These are phyloP conservation scores for Tylopilus intermedius DNA, from an alignment of 768 basidiomycete species.

Conservation along the genomic window DNA sequence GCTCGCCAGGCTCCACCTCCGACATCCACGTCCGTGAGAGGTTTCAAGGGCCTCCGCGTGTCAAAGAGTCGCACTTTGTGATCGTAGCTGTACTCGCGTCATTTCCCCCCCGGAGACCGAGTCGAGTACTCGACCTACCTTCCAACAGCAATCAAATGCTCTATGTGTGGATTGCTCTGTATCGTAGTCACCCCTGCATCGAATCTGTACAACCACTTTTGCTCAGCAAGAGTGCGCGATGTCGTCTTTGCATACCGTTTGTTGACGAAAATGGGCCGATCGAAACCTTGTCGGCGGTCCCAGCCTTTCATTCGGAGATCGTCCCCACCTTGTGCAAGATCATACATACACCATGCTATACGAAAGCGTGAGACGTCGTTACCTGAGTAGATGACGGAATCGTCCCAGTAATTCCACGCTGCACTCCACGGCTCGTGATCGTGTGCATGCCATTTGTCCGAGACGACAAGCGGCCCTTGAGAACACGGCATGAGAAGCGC, in stretches of 20 bases:
- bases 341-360: background rate
- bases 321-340: conserved; percentile 70
- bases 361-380: conserved; percentile 4
- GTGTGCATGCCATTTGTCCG: conserved; percentile 77
- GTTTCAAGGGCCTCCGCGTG: conserved; percentile 55
- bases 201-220: conserved; percentile 50
- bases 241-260: conserved; percentile 46
- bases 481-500: conserved; percentile 54
- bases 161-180: conserved; percentile 73
- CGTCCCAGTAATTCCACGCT: conserved; percentile 86
- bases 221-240: background rate
- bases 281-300: conserved; percentile 71
- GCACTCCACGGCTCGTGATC: conserved; percentile 94
- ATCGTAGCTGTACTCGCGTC: conserved; percentile 63
- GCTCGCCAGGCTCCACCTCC: conserved; percentile 95
- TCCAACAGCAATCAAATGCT: conserved; percentile 85
- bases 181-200: conserved; percentile 91
- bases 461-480: conserved; percentile 39
- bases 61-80: conserved; percentile 78
- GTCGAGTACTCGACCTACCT: conserved; percentile 48
- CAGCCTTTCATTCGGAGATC: conserved; percentile 87
- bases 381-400: conserved; percentile 82
- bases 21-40: conserved; percentile 58
- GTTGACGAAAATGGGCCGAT: conserved; percentile 62
- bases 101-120: background rate